phyloP scores from a whole-genome alignment of 148 eudicot species.

The Rhododendron ferrugineum region DNA sequence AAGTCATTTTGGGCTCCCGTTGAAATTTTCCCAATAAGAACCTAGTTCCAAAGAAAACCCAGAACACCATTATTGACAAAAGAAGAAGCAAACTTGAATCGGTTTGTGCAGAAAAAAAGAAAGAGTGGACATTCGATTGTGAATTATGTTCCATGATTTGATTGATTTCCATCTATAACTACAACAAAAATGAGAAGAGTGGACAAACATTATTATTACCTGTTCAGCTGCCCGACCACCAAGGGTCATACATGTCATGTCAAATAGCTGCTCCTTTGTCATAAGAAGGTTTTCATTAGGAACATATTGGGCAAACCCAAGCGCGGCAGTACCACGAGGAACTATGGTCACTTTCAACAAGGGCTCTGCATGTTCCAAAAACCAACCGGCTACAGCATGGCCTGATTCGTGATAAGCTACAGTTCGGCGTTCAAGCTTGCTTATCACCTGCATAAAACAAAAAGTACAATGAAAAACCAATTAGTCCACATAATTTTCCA shows the following conservation, averaged over 20 bases:
- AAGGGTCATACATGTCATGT: constrained; percentile 92
- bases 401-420: constrained; percentile 95
- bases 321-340: constrained; percentile 95
- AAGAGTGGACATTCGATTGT: not conserved
- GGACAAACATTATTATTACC: constrained; percentile 26
- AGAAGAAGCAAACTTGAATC: not conserved
- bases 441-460: constrained; percentile 53
- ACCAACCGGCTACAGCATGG: constrained; percentile 90
- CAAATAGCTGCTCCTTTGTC: constrained; percentile 95
- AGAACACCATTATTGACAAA: not conserved
- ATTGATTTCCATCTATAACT: not conserved
- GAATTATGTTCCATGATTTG: not conserved
- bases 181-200: not conserved
- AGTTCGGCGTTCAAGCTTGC: constrained; percentile 76
- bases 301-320: constrained; percentile 89
- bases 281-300: constrained; percentile 88
- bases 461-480: not conserved
- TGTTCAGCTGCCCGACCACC: constrained; percentile 96
- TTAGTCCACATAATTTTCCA: not conserved
- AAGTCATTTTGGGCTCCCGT: constrained; percentile 91
- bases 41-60: constrained; percentile 32
- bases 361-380: constrained; percentile 84
- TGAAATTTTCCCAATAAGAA: constrained; percentile 72
- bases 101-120: too few species aligned
- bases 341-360: constrained; percentile 86